Conservation (phyloP, 805 yeast species). For the Crinitomyces ghanaensis region DNA sequence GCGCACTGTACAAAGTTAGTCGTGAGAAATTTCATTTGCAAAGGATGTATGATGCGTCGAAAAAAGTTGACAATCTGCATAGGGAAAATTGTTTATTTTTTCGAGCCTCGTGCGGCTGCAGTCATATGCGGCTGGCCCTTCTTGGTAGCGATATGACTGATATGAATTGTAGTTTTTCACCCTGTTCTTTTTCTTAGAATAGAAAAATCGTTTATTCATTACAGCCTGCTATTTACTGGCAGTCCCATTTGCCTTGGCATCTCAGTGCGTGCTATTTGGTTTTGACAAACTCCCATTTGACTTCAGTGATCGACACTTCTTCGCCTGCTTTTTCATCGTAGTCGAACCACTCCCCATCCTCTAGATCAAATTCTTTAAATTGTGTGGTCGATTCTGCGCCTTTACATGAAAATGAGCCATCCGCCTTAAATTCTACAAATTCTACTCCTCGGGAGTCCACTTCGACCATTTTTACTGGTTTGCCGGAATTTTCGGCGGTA, state of each 20-base stretch:
- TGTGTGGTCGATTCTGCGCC: slow-evolving; percentile 41
- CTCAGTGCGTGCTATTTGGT: slow-evolving; percentile 1
- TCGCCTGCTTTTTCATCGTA: slow-evolving; percentile 75
- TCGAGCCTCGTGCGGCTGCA: too few relatives aligned
- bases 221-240: slow-evolving; percentile 5
- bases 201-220: slow-evolving; percentile 1
- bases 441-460: slow-evolving; percentile 85
- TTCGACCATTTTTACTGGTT: slow-evolving; percentile 40
- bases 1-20: slow-evolving; percentile 95
- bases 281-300: slow-evolving; percentile 49
- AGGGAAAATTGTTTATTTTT: too few relatives aligned
- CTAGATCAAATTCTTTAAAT: slow-evolving; percentile 57
- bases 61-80: too few relatives aligned
- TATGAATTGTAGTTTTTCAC: too few relatives aligned
- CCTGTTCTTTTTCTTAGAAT: neutral
- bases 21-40: slow-evolving; percentile 78
- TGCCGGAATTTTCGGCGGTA: slow-evolving; percentile 31
- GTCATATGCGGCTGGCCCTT: too few relatives aligned
- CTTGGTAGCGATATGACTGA: too few relatives aligned
- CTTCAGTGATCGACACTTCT: slow-evolving; percentile 73
- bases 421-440: slow-evolving; percentile 53
- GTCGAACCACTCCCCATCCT: slow-evolving; percentile 87
- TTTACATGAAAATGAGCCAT: slow-evolving; percentile 46
- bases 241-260: slow-evolving; percentile 3
- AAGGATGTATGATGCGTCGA: neutral